Conservation (phyloP, 768 basidiomycete genomes). For the Epithele typhae region DNA sequence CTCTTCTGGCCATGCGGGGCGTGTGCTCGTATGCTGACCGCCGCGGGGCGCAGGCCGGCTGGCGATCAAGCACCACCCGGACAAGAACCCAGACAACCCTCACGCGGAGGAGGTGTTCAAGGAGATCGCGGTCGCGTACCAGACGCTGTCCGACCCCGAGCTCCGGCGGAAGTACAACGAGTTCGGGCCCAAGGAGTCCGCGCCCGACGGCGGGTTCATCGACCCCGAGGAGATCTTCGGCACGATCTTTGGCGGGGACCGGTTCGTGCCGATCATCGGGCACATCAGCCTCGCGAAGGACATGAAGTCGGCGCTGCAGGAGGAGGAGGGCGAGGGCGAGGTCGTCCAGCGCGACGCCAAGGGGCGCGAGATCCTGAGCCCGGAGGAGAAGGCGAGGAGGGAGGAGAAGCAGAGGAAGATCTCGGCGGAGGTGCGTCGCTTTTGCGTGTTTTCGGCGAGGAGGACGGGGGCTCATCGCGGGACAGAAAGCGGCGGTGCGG, state of each 20-base stretch:
- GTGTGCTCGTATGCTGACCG: too few species aligned
- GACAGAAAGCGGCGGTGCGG: conserved; percentile 75
- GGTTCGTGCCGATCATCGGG: conserved; percentile 85
- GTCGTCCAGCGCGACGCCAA: conserved; percentile 46
- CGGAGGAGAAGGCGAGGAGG: conserved; percentile 37
- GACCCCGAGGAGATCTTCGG: conserved; percentile 73
- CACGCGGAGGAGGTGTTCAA: conserved; percentile 86
- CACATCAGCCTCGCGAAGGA: conserved; percentile 83
- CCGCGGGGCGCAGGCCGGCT: conserved; percentile 61
- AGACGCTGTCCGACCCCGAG: conserved; percentile 73
- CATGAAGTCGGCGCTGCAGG: conserved; percentile 91
- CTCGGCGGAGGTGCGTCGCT: conserved; percentile 56
- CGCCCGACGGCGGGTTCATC: conserved; percentile 79
- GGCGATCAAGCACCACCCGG: conserved; percentile 89
- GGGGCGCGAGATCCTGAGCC: conserved; percentile 35
- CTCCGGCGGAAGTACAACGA: conserved; percentile 87
- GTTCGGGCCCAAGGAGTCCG: conserved; percentile 81
- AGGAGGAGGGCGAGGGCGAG: conserved; percentile 43
- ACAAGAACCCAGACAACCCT: conserved; percentile 89
- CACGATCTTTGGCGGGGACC: conserved; percentile 85
- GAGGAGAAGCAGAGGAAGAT: conserved; percentile 71
- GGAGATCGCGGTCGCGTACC: conserved; percentile 85
- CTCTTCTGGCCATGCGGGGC: too few species aligned
- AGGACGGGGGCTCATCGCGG: too few species aligned
- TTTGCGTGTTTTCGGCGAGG: too few species aligned